These are phyloP conservation scores for Tuber melanosporum DNA, from an alignment of 495 filamentous ascomycete genomes.

Conservation along the genomic window DNA sequence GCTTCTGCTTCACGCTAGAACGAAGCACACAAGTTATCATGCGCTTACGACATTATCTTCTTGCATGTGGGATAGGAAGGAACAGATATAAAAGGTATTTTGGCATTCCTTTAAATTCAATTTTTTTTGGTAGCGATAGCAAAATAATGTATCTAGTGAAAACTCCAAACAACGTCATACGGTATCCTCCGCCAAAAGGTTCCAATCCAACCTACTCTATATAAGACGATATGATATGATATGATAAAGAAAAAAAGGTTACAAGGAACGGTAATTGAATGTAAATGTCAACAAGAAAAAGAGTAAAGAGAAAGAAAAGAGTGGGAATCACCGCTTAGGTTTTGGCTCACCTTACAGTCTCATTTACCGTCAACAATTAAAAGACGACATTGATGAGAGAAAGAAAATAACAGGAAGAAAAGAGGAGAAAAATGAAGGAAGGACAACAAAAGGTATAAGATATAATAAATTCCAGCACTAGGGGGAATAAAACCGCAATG, in stretches of 20 bases:
- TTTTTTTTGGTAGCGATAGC: neutral
- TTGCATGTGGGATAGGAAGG: neutral
- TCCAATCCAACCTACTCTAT: conserved; percentile 3
- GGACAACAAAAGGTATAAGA: conserved; percentile 9
- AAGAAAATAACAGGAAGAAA: conserved; percentile 8
- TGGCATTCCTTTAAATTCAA: neutral
- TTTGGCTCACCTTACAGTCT: neutral
- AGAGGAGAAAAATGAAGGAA: neutral
- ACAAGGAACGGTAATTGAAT: neutral
- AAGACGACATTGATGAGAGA: neutral
- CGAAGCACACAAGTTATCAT: too few species aligned
- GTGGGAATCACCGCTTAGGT: neutral
- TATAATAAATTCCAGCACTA: conserved; percentile 8
- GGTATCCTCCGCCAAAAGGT: neutral
- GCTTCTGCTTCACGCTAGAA: too few species aligned
- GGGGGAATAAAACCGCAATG: conserved; percentile 2
- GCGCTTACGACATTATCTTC: too few species aligned
- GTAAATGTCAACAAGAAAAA: neutral
- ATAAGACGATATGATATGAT: neutral
- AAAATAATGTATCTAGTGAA: neutral
- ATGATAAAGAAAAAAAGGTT: neutral
- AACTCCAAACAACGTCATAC: neutral
- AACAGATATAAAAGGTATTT: neutral
- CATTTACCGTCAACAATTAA: neutral
- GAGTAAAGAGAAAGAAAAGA: neutral